A percentile compares a stretch with the other conserved stretches of the same genome.
phyloP scores from a whole-genome alignment of 805 yeast genomes.

The Metschnikowia kunwiensis region DNA sequence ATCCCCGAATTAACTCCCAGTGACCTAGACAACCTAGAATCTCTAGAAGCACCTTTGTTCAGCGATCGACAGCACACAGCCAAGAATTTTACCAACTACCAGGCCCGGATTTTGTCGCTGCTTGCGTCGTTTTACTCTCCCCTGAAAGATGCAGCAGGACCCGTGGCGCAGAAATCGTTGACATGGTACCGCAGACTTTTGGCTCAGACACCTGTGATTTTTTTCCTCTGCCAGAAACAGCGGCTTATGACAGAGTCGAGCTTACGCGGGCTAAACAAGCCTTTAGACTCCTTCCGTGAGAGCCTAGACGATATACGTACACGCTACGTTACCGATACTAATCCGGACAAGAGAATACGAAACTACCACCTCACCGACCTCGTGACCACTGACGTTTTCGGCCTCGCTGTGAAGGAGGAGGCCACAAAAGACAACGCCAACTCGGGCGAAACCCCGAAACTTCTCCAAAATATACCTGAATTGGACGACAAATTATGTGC shows the following conservation, averaged over 20 bases:
- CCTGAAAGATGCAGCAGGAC: slow-evolving; percentile 12
- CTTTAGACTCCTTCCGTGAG: slow-evolving; percentile 16
- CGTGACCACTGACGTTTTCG: slow-evolving; percentile 27
- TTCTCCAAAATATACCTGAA: too few relatives aligned
- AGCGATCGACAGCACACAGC: slow-evolving; percentile 13
- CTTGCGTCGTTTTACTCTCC: slow-evolving; percentile 30
- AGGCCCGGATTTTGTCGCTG: slow-evolving; percentile 25
- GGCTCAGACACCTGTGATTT: slow-evolving; percentile 27
- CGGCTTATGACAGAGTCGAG: slow-evolving; percentile 28
- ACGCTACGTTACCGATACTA: slow-evolving; percentile 4
- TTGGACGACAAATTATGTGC: slow-evolving; percentile 6
- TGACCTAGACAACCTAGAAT: neutral
- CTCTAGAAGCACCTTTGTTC: slow-evolving; percentile 5
- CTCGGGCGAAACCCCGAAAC: too few relatives aligned
- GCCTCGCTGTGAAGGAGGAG: slow-evolving; percentile 20
- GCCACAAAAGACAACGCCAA: neutral
- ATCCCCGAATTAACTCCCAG: slow-evolving; percentile 11
- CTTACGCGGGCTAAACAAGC: slow-evolving; percentile 23
- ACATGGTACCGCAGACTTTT: slow-evolving; percentile 31
- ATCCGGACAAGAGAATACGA: slow-evolving; percentile 16
- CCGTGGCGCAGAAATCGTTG: slow-evolving; percentile 20
- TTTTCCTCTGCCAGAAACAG: slow-evolving; percentile 28
- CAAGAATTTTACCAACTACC: slow-evolving; percentile 22
- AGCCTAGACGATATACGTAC: slow-evolving; percentile 13
- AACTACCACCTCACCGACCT: slow-evolving; percentile 35